These are phyloP conservation scores for Populus euphratica DNA, from an alignment of 345 rosid genomes.

Conservation along the genomic window DNA sequence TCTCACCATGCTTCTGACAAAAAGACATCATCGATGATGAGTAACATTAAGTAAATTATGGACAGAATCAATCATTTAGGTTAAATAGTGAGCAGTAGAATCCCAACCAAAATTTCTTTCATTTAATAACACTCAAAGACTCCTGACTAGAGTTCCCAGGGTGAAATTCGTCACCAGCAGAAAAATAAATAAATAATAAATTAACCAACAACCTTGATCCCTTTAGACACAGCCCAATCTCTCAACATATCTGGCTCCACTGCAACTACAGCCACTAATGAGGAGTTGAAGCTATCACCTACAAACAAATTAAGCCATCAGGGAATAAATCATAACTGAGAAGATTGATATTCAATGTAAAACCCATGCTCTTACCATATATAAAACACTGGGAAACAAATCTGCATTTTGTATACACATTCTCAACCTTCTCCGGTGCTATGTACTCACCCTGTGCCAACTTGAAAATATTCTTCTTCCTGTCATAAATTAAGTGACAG, in stretches of 20 bases:
- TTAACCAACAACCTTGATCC: slow-evolving; percentile 50
- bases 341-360: slow-evolving; percentile 1
- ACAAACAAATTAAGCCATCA: slow-evolving; percentile 21
- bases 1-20: not conserved
- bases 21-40: not conserved
- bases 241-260: slow-evolving; percentile 70
- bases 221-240: slow-evolving; percentile 73
- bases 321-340: slow-evolving; percentile 10
- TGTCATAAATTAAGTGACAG: slow-evolving; percentile 6
- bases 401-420: slow-evolving; percentile 38
- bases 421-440: slow-evolving; percentile 49
- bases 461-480: slow-evolving; percentile 49
- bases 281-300: slow-evolving; percentile 90
- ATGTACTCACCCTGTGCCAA: slow-evolving; percentile 51
- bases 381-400: slow-evolving; percentile 42
- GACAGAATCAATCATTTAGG: too few species aligned
- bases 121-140: not conserved
- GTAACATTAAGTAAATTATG: too few species aligned
- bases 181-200: not conserved
- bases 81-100: too few species aligned
- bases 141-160: not conserved
- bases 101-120: too few species aligned
- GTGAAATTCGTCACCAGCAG: not conserved
- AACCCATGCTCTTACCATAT: slow-evolving; percentile 26
- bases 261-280: slow-evolving; percentile 66